phyloP scores from a whole-genome alignment of 495 filamentous ascomycete species.

The Parathielavia appendiculata region DNA sequence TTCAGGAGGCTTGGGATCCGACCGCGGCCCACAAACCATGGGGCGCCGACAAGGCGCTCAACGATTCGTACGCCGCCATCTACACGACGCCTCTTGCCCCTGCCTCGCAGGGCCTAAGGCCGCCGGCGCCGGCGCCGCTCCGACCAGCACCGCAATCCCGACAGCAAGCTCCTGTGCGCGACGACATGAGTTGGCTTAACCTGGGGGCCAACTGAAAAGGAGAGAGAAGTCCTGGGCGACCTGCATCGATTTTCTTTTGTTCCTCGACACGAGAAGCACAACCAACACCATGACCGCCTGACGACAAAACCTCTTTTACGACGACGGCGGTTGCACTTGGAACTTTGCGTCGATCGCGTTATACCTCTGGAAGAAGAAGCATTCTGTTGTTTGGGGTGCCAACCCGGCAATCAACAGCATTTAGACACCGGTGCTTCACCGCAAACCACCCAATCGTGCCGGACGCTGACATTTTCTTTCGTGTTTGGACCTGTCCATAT shows the following conservation, averaged over 20 bases:
- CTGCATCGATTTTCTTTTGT: background rate
- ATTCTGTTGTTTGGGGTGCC: background rate
- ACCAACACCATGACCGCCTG: background rate
- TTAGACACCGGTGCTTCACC: background rate
- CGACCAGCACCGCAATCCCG: slow-evolving; percentile 32
- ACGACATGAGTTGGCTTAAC: slow-evolving; percentile 77
- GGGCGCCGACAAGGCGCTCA: slow-evolving; percentile 48
- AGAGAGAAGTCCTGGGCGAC: background rate
- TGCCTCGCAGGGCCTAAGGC: slow-evolving; percentile 19
- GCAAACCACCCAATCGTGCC: background rate
- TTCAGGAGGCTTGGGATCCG: slow-evolving; percentile 50
- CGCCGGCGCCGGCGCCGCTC: slow-evolving; percentile 30
- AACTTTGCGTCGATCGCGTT: background rate
- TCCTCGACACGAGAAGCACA: background rate
- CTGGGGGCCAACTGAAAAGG: slow-evolving; percentile 36
- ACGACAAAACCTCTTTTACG: background rate
- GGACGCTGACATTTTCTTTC: background rate
- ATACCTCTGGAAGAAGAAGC: background rate
- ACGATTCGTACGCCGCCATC: slow-evolving; percentile 54
- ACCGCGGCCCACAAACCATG: slow-evolving; percentile 38
- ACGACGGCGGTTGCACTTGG: background rate
- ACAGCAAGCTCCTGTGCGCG: slow-evolving; percentile 18
- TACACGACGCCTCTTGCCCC: slow-evolving; percentile 40
- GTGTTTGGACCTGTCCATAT: slow-evolving; percentile 10
- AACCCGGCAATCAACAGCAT: slow-evolving; percentile 1